Evolutionary conservation across 352 stramenopile genomes (phyloP).

Genomic region (Phytophthora colocasiae): DNA sequence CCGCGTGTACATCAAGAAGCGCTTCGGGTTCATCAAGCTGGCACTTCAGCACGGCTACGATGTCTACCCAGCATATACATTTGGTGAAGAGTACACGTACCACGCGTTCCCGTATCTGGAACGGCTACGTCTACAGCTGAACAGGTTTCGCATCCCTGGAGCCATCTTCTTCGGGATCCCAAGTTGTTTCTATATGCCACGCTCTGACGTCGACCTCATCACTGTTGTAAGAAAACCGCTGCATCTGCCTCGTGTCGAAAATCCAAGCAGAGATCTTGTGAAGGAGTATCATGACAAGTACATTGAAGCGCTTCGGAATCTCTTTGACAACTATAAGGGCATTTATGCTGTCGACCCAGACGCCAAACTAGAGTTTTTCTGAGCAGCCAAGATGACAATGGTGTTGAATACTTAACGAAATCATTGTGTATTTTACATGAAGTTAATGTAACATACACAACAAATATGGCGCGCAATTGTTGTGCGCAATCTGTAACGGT

Average conservation of each 20-base stretch:
- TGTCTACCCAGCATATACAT: conserved; percentile 90
- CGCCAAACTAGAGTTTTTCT: conserved; percentile 64
- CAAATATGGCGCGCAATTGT: background rate
- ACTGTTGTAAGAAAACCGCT: conserved; percentile 92
- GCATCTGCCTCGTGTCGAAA: conserved; percentile 81
- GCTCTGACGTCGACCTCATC: conserved; percentile 73
- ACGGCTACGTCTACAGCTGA: conserved; percentile 79
- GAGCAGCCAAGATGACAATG: conserved; percentile 5
- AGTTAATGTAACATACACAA: too few relatives aligned
- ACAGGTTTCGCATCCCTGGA: conserved; percentile 83
- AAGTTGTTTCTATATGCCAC: conserved; percentile 88
- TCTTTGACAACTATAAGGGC: conserved; percentile 91
- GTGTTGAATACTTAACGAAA: too few relatives aligned
- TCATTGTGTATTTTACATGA: too few relatives aligned
- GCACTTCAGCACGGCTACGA: conserved; percentile 92
- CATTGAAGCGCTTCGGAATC: conserved; percentile 71
- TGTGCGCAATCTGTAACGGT: background rate
- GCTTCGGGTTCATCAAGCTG: conserved; percentile 95
- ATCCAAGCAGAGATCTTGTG: conserved; percentile 90
- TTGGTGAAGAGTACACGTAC: conserved; percentile 92
- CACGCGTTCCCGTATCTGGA: conserved; percentile 86
- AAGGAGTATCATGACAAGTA: conserved; percentile 91
- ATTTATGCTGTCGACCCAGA: conserved; percentile 78
- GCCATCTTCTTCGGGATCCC: conserved; percentile 79
- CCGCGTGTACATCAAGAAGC: conserved; percentile 91